Percentiles rank a stretch among this genome's conserved stretches.
phyloP scores from a whole-genome alignment of 1,284 basidiomycete genomes.

The Ganoderma lucidum region DNA sequence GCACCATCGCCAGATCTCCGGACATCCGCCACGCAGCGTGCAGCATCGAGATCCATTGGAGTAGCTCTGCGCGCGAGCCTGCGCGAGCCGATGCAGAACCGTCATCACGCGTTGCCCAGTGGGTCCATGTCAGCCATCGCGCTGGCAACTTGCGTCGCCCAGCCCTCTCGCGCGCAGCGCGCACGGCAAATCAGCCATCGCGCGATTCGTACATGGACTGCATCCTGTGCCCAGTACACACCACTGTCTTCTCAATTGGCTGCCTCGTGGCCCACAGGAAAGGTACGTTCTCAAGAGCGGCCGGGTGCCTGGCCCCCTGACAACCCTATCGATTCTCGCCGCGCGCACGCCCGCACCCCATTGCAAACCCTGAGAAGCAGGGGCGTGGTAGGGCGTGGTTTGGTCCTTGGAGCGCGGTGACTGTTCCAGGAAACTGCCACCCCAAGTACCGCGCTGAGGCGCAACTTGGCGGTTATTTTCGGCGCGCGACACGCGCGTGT shows the following conservation, averaged over 20 bases:
- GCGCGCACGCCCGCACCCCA: neutral
- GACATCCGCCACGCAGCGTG: neutral
- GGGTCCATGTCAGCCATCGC: slow-evolving; percentile 14
- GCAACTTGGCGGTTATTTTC: neutral
- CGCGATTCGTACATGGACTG: neutral
- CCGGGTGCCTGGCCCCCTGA: slow-evolving; percentile 12
- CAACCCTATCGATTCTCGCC: slow-evolving; percentile 4
- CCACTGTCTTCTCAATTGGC: neutral
- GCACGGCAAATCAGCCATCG: slow-evolving; percentile 6
- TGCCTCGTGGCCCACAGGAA: slow-evolving; percentile 10
- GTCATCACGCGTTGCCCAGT: slow-evolving; percentile 17
- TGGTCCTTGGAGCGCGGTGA: neutral
- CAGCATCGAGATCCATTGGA: slow-evolving; percentile 16
- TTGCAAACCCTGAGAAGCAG: slow-evolving; percentile 12
- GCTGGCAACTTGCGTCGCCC: neutral
- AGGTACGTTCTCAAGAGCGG: slow-evolving; percentile 15
- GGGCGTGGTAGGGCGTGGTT: slow-evolving; percentile 10
- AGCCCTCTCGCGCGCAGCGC: neutral
- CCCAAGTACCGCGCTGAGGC: neutral
- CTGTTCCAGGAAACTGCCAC: slow-evolving; percentile 8
- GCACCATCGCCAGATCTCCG: slow-evolving; percentile 17
- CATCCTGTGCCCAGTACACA: neutral
- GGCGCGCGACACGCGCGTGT: neutral
- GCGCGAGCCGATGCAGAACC: neutral
- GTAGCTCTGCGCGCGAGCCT: neutral